A percentile compares a stretch with the other conserved stretches of the same genome.
Evolutionary conservation across 495 filamentous ascomycete species (phyloP).

Genomic region (Neurospora sp.): DNA sequence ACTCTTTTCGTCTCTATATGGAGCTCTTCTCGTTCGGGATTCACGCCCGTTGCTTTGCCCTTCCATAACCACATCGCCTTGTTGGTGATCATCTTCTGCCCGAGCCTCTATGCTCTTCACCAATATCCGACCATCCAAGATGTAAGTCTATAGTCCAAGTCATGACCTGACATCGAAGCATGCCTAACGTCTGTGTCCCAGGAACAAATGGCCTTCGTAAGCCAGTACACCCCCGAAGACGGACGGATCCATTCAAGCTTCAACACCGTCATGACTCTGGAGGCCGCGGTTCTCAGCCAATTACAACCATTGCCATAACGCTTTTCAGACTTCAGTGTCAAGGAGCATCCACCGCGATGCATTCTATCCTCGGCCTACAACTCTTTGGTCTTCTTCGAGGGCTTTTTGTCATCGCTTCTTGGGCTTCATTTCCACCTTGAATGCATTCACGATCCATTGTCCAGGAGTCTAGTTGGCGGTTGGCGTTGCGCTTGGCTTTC

Average conservation of each 20-base stretch:
- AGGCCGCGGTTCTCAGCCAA: too few relatives aligned
- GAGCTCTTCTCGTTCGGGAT: background rate
- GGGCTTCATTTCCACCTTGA: too few relatives aligned
- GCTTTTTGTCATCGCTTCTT: too few relatives aligned
- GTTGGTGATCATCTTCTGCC: background rate
- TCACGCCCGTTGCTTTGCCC: background rate
- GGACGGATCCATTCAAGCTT: background rate
- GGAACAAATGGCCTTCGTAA: background rate
- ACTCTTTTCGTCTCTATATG: background rate
- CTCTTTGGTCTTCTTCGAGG: too few relatives aligned
- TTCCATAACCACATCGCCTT: background rate
- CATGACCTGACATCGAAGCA: background rate
- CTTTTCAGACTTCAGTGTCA: too few relatives aligned
- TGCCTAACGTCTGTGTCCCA: background rate
- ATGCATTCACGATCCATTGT: too few relatives aligned
- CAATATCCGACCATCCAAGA: background rate
- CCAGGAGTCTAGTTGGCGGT: too few relatives aligned
- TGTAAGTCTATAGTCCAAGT: background rate
- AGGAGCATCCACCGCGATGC: too few relatives aligned
- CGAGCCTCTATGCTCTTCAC: background rate
- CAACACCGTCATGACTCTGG: too few relatives aligned
- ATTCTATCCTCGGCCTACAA: too few relatives aligned
- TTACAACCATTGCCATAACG: background rate
- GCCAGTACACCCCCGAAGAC: background rate
- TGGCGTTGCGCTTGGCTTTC: too few relatives aligned